Conservation (phyloP, 148 eudicot genomes). For the Amaranthus palmeri region DNA sequence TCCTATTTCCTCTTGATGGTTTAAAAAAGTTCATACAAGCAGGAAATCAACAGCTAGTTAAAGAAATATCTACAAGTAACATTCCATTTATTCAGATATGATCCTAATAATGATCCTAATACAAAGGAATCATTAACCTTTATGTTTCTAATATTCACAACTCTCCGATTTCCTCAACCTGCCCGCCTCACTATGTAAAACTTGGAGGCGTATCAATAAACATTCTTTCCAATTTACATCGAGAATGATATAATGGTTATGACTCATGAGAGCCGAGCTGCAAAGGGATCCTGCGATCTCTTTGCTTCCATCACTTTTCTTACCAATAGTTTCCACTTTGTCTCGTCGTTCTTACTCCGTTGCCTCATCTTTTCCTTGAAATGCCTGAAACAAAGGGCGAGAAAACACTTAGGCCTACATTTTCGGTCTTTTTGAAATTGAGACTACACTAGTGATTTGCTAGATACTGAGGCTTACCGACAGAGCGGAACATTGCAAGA, state of each 20-base stretch:
- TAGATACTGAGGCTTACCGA: constrained; percentile 37
- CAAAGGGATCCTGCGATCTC: constrained; percentile 29
- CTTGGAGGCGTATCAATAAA: background rate
- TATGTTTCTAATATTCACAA: background rate
- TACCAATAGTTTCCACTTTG: constrained; percentile 61
- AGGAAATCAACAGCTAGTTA: constrained; percentile 6
- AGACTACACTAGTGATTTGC: background rate
- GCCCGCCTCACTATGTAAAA: background rate
- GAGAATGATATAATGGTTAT: constrained; percentile 6
- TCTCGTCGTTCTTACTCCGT: constrained; percentile 67
- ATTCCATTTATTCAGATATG: background rate
- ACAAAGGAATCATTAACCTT: background rate
- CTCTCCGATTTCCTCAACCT: background rate
- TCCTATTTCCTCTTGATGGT: background rate
- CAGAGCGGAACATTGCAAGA: constrained; percentile 83
- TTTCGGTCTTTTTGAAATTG: background rate
- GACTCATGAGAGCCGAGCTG: constrained; percentile 20
- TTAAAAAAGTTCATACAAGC: constrained; percentile 1
- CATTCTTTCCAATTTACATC: background rate
- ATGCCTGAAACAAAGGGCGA: constrained; percentile 18
- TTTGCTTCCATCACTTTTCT: constrained; percentile 66
- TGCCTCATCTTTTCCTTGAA: constrained; percentile 60
- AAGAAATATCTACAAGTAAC: background rate
- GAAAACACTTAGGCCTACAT: background rate
- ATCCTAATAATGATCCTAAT: background rate